phyloP scores from a whole-genome alignment of 495 filamentous ascomycete genomes.

The Viridothelium virens region DNA sequence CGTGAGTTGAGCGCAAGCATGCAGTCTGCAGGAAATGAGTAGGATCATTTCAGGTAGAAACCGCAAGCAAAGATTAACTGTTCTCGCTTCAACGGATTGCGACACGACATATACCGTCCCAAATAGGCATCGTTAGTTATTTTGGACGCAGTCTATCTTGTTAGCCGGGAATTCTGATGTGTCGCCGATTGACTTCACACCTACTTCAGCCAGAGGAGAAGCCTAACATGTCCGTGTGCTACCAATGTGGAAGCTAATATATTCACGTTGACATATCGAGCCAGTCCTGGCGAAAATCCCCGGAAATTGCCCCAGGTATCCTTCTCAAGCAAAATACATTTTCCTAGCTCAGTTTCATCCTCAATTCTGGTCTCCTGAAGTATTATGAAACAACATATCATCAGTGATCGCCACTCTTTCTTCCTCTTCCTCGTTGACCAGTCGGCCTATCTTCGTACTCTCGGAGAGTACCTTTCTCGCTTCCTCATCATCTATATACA shows the following conservation, averaged over 20 bases:
- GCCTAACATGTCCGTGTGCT: not conserved
- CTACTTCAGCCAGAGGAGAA: not conserved
- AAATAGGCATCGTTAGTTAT: too few species aligned
- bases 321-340: not conserved
- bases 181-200: not conserved
- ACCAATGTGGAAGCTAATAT: not conserved
- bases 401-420: not conserved
- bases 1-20: not conserved
- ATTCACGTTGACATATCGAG: too few species aligned
- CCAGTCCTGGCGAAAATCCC: too few species aligned
- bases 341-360: not conserved
- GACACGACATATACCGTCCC: too few species aligned
- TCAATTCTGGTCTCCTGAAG: not conserved
- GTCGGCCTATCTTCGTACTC: slow-evolving; percentile 3
- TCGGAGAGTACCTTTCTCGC: not conserved
- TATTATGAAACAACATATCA: not conserved
- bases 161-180: not conserved
- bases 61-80: too few species aligned
- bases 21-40: not conserved
- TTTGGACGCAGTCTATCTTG: too few species aligned
- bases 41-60: not conserved
- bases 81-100: too few species aligned
- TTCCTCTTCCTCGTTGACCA: slow-evolving; percentile 5
- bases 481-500: not conserved
- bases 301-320: not conserved